phyloP scores from a whole-genome alignment of 495 filamentous ascomycete species.

The Cercophora sp. region DNA sequence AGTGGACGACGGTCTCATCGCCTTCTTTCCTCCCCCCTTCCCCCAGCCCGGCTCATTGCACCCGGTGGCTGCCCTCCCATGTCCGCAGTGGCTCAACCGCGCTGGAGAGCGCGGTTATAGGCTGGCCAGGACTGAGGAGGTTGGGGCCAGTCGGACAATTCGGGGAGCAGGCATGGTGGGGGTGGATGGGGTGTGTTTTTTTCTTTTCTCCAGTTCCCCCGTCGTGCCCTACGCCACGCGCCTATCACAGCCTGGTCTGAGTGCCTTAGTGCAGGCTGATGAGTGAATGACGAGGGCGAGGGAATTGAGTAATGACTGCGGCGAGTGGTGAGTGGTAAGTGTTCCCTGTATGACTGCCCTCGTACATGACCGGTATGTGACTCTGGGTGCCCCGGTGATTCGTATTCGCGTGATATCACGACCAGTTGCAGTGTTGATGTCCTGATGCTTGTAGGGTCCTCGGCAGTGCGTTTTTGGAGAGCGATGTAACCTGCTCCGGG shows the following conservation, averaged over 20 bases:
- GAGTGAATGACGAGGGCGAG: too few species aligned
- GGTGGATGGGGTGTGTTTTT: background rate
- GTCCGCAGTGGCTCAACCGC: too few species aligned
- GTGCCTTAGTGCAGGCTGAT: too few species aligned
- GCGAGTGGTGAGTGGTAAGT: too few species aligned
- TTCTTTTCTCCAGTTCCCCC: slow-evolving; percentile 4
- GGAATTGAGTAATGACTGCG: too few species aligned
- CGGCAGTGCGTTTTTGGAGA: background rate
- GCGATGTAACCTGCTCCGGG: slow-evolving; percentile 3
- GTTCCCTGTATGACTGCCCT: too few species aligned
- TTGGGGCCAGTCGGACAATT: slow-evolving; percentile 11
- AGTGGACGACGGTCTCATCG: background rate
- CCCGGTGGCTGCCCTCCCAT: background rate
- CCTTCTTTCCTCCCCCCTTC: background rate
- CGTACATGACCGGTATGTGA: too few species aligned
- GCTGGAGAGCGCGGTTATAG: background rate
- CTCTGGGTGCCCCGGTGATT: too few species aligned
- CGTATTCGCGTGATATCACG: slow-evolving; percentile 1
- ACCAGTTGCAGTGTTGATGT: background rate
- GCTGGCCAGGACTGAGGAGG: background rate
- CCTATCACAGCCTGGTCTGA: too few species aligned
- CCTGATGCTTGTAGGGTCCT: background rate
- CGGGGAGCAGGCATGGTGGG: background rate
- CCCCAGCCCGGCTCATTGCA: slow-evolving; percentile 1
- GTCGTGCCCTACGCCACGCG: too few species aligned